phyloP scores from a whole-genome alignment of 2,329 filamentous ascomycete species.

The Sarocladium oryzae region DNA sequence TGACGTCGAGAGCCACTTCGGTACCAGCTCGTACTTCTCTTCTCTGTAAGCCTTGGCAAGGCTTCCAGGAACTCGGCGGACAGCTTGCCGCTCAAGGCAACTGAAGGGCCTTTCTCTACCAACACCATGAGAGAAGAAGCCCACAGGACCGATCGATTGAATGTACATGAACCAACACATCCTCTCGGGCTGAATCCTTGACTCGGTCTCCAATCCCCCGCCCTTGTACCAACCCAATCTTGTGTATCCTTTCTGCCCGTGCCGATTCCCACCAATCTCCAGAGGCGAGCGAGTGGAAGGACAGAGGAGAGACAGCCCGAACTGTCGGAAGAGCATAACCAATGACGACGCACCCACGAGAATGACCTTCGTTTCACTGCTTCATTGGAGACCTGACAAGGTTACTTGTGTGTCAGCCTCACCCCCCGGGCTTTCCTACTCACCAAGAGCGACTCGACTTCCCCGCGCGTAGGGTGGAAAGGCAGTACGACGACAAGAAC shows the following conservation, averaged over 20 bases:
- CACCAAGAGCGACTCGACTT: background rate
- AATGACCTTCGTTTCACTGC: background rate
- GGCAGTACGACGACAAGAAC: background rate
- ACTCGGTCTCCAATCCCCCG: background rate
- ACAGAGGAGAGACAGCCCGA: slow-evolving; percentile 2
- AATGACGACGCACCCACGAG: slow-evolving; percentile 2
- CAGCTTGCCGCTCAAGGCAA: slow-evolving; percentile 1
- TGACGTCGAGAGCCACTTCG: slow-evolving; percentile 76
- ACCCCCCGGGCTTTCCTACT: background rate
- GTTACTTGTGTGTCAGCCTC: background rate
- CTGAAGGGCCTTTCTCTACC: background rate
- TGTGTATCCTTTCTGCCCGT: slow-evolving; percentile 4
- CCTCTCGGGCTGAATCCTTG: background rate
- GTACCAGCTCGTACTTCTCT: slow-evolving; percentile 35
- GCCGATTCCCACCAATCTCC: background rate
- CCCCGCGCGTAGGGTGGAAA: background rate
- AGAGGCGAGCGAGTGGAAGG: slow-evolving; percentile 5
- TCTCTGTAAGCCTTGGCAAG: slow-evolving; percentile 11
- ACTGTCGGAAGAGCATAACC: slow-evolving; percentile 7
- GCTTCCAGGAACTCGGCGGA: background rate
- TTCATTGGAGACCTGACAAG: slow-evolving; percentile 6
- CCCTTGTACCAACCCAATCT: slow-evolving; percentile 1
- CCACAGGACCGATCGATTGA: background rate
- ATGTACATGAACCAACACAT: slow-evolving; percentile 6
- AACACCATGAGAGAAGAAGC: background rate